phyloP scores from a whole-genome alignment of 176 grass and related monocot genomes.

The Coix lacrymajobi region DNA sequence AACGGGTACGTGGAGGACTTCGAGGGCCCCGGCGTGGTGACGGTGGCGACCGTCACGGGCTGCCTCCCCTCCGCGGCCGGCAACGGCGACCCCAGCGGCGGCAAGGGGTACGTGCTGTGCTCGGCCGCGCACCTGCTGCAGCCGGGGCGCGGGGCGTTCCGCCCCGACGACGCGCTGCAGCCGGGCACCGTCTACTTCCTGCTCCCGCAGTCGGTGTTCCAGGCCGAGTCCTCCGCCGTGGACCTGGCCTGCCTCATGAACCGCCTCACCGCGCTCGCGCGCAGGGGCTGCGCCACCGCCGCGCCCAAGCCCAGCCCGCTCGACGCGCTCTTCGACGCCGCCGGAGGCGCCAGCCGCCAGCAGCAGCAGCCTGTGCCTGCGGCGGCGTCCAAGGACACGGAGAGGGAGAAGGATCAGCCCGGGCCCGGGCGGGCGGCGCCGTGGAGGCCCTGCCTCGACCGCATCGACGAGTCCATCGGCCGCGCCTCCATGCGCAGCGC shows the following conservation, averaged over 20 bases:
- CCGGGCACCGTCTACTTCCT: conserved; percentile 87
- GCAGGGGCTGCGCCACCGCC: conserved; percentile 24
- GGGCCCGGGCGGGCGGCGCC: not conserved
- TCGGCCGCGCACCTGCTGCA: conserved; percentile 59
- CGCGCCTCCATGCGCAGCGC: conserved; percentile 41
- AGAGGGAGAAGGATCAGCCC: not conserved
- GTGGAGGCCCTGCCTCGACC: conserved; percentile 62
- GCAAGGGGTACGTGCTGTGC: conserved; percentile 58
- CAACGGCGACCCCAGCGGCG: not conserved
- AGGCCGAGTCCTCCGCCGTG: conserved; percentile 71
- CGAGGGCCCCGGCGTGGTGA: conserved; percentile 48
- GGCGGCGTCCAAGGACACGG: no score
- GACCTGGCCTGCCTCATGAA: conserved; percentile 89
- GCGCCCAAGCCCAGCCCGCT: conserved; percentile 25
- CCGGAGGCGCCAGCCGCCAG: not conserved
- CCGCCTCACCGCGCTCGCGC: conserved; percentile 60
- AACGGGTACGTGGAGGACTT: conserved; percentile 97
- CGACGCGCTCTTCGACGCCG: conserved; percentile 38
- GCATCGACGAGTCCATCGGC: conserved; percentile 73
- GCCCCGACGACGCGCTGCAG: conserved; percentile 58
- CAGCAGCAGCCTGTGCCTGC: not conserved
- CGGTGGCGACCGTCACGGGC: conserved; percentile 46
- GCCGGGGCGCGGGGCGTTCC: conserved; percentile 51
- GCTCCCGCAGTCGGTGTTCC: conserved; percentile 67
- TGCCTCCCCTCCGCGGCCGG: not conserved